phyloP scores from a whole-genome alignment of 176 grass and related monocot species.

The Carex parvula region DNA sequence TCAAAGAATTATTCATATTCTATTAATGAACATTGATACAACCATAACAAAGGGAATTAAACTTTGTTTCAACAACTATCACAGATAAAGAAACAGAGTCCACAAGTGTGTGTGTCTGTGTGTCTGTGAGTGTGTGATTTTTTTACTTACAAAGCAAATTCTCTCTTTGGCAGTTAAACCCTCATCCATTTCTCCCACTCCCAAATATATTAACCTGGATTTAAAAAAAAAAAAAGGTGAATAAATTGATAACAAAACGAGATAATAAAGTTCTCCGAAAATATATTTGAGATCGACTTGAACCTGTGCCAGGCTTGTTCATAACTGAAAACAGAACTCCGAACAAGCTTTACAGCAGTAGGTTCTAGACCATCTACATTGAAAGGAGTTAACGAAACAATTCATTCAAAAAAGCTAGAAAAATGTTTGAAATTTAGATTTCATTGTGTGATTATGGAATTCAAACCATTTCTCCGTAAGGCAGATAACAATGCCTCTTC shows the following conservation, averaged over 20 bases:
- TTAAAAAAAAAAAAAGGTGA: constrained; percentile 30
- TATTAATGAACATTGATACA: neutral
- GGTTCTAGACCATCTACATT: constrained; percentile 45
- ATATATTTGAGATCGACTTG: constrained; percentile 19
- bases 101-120: neutral
- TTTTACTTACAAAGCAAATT: constrained; percentile 47
- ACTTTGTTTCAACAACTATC: constrained; percentile 1
- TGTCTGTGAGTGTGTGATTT: neutral
- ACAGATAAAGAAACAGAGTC: neutral
- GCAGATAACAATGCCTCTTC: constrained; percentile 77
- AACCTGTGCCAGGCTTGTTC: constrained; percentile 99
- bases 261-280: neutral
- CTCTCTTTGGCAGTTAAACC: constrained; percentile 49
- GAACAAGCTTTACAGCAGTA: constrained; percentile 72
- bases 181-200: constrained; percentile 56
- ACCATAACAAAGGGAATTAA: neutral
- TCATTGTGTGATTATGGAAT: constrained; percentile 16
- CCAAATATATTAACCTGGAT: constrained; percentile 88
- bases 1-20: constrained; percentile 13
- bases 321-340: constrained; percentile 92
- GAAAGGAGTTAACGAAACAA: constrained; percentile 14
- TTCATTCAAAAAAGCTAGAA: constrained; percentile 27
- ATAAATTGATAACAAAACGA: constrained; percentile 23
- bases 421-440: constrained; percentile 5
- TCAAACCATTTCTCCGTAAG: constrained; percentile 73